A percentile compares a stretch with the other conserved stretches of the same genome.
These are phyloP conservation scores for Massarina eburnea DNA, from an alignment of 2,329 filamentous ascomycete genomes.

Conservation along the genomic window DNA sequence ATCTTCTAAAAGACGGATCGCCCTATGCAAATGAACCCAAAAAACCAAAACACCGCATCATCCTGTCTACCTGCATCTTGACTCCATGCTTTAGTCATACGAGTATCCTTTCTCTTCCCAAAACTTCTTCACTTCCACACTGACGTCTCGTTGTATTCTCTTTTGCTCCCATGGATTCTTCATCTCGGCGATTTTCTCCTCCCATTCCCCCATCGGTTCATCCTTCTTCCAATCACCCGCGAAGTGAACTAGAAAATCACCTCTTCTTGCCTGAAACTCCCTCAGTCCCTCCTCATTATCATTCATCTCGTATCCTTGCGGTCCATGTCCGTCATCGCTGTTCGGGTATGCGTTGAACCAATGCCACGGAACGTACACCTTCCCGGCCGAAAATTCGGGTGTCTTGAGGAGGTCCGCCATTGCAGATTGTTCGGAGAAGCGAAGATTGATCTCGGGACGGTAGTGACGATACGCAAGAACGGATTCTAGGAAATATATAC, in stretches of 20 bases:
- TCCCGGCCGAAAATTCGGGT: conserved; percentile 31
- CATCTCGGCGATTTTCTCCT: conserved; percentile 12
- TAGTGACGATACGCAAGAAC: conserved; percentile 45
- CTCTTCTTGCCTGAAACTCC: conserved; percentile 41
- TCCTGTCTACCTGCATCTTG: too few relatives aligned
- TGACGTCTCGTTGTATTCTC: conserved; percentile 24
- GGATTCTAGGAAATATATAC: conserved; percentile 42
- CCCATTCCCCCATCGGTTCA: conserved; percentile 41
- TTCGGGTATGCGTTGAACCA: conserved; percentile 50
- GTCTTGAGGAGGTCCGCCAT: conserved; percentile 44
- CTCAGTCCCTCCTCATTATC: conserved; percentile 31
- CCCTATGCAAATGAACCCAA: too few relatives aligned
- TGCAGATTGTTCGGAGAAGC: conserved; percentile 46
- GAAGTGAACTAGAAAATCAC: conserved; percentile 50
- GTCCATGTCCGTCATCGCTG: conserved; percentile 24
- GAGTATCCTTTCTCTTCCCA: conserved; percentile 8
- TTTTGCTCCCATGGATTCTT: conserved; percentile 25
- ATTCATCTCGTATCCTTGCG: conserved; percentile 16
- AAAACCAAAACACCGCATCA: too few relatives aligned
- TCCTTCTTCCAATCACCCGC: conserved; percentile 40
- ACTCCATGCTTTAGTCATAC: background rate
- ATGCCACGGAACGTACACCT: conserved; percentile 43
- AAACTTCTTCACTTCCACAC: conserved; percentile 27
- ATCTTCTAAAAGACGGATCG: too few relatives aligned
- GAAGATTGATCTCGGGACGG: conserved; percentile 36